Evolutionary conservation across 352 stramenopile genomes (phyloP).

Genomic region (Phytophthora pluvialis): DNA sequence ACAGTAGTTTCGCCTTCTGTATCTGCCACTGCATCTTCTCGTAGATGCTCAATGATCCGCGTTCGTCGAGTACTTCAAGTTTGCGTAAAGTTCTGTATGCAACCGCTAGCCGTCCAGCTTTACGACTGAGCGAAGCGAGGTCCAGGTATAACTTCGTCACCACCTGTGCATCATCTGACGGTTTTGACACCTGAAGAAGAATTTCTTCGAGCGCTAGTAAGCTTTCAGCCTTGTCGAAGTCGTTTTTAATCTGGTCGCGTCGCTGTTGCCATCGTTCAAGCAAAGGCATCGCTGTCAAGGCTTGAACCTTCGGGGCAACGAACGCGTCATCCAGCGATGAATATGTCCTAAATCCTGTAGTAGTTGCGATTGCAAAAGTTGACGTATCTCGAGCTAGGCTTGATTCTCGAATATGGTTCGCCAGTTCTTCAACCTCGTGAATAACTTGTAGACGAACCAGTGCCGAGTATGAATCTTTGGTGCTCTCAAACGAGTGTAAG

Average conservation of each 20-base stretch:
- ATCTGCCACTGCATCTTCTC: conserved; percentile 71
- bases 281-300: conserved; percentile 29
- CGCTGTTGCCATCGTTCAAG: conserved; percentile 55
- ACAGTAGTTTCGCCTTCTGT: conserved; percentile 82
- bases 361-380: neutral
- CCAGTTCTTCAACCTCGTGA: conserved; percentile 65
- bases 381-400: neutral
- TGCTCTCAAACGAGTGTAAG: conserved; percentile 72
- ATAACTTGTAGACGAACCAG: conserved; percentile 67
- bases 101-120: conserved; percentile 68
- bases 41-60: conserved; percentile 38
- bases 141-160: conserved; percentile 66
- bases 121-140: conserved; percentile 61
- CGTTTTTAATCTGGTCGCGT: conserved; percentile 47
- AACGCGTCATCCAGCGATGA: conserved; percentile 8
- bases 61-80: conserved; percentile 60
- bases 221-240: conserved; percentile 67
- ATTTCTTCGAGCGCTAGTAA: conserved; percentile 70
- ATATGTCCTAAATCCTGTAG: conserved; percentile 23
- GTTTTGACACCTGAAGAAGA: conserved; percentile 51
- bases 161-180: conserved; percentile 28
- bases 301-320: neutral
- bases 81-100: conserved; percentile 69
- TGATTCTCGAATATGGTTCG: conserved; percentile 18
- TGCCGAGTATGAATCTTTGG: conserved; percentile 61